Evolutionary conservation across 2,329 filamentous ascomycete genomes (phyloP).

Genomic region (Colletotrichum magnum): DNA sequence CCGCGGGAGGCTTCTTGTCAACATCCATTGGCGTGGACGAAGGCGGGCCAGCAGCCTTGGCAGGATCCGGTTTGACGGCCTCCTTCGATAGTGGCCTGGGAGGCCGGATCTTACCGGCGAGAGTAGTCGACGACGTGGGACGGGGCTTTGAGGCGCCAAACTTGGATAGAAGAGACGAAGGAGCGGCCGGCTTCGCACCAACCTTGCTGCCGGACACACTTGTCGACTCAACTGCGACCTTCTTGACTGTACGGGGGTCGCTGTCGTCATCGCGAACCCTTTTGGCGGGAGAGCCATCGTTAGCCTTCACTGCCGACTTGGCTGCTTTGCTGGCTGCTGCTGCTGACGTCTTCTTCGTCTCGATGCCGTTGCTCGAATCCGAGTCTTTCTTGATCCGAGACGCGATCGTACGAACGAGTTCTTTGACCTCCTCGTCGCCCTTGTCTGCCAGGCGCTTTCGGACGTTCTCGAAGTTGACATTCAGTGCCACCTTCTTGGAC

Average conservation of each 20-base stretch:
- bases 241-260: constrained; percentile 57
- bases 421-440: constrained; percentile 75
- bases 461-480: constrained; percentile 76
- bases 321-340: constrained; percentile 40
- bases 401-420: constrained; percentile 71
- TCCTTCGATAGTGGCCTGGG: constrained; percentile 50
- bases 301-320: constrained; percentile 50
- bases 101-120: constrained; percentile 65
- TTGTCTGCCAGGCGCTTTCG: constrained; percentile 75
- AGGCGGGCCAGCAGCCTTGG: constrained; percentile 39
- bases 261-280: constrained; percentile 57
- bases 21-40: constrained; percentile 37
- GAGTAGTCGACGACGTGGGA: constrained; percentile 47
- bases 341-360: constrained; percentile 43
- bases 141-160: constrained; percentile 48
- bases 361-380: constrained; percentile 45
- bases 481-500: constrained; percentile 72
- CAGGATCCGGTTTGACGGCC: constrained; percentile 41
- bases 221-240: constrained; percentile 58
- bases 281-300: constrained; percentile 51
- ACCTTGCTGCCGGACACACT: constrained; percentile 57
- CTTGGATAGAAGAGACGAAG: constrained; percentile 44
- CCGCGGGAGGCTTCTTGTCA: constrained; percentile 40
- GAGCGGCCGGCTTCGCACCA: constrained; percentile 50
- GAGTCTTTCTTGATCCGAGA: constrained; percentile 57